Percentiles rank a stretch among this genome's conserved stretches.
Evolutionary conservation across 768 basidiomycete species (phyloP).

Genomic region (Fibroporia radiculosa): DNA sequence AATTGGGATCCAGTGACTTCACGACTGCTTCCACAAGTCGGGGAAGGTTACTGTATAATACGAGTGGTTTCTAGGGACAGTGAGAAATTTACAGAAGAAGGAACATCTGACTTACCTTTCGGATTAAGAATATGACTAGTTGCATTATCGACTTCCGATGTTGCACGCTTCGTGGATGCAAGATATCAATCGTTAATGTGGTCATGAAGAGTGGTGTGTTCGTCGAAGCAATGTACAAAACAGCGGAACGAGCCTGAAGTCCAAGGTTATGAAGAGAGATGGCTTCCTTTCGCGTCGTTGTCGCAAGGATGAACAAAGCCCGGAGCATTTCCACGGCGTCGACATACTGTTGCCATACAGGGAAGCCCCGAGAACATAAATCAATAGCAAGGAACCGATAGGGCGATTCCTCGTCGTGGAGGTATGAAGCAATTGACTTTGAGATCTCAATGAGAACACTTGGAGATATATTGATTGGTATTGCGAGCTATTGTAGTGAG

Average conservation of each 20-base stretch:
- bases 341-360: slow-evolving; percentile 90
- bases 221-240: slow-evolving; percentile 74
- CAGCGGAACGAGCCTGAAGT: slow-evolving; percentile 73
- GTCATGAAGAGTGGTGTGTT: slow-evolving; percentile 93
- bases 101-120: slow-evolving; percentile 50
- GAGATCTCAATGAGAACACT: slow-evolving; percentile 82
- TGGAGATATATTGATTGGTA: slow-evolving; percentile 1
- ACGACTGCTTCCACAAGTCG: slow-evolving; percentile 91
- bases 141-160: slow-evolving; percentile 88
- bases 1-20: slow-evolving; percentile 92
- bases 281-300: slow-evolving; percentile 60
- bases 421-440: slow-evolving; percentile 69
- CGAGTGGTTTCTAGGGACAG: slow-evolving; percentile 59
- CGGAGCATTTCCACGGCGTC: slow-evolving; percentile 87
- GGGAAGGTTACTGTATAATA: slow-evolving; percentile 78
- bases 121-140: slow-evolving; percentile 86
- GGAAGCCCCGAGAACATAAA: slow-evolving; percentile 84
- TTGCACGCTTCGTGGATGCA: slow-evolving; percentile 65
- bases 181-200: slow-evolving; percentile 82
- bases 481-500: slow-evolving; percentile 1
- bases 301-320: slow-evolving; percentile 74
- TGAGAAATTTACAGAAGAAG: not conserved
- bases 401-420: slow-evolving; percentile 63
- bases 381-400: slow-evolving; percentile 78
- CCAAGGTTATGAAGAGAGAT: slow-evolving; percentile 62